A percentile compares a stretch with the other conserved stretches of the same genome.
These are phyloP conservation scores for Arabis alpina DNA, from an alignment of 345 rosid genomes.

Conservation along the genomic window DNA sequence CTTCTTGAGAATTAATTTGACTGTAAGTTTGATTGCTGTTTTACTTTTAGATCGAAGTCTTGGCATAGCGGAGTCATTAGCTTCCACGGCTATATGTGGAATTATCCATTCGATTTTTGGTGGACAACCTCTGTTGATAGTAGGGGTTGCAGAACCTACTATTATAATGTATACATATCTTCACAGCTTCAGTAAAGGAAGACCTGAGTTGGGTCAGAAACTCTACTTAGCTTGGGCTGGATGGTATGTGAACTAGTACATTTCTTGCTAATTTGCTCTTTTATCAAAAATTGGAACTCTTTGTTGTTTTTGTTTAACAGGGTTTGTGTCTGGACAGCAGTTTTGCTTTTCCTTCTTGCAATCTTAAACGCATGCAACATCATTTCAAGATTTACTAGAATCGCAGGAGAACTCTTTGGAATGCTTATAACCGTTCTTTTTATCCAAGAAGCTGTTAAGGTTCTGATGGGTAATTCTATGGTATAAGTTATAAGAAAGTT, in stretches of 20 bases:
- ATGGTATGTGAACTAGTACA: slow-evolving; percentile 50
- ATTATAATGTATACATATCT: slow-evolving; percentile 77
- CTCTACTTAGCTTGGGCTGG: slow-evolving; percentile 88
- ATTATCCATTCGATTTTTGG: slow-evolving; percentile 65
- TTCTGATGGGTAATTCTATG: slow-evolving; percentile 32
- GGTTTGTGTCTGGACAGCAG: slow-evolving; percentile 90
- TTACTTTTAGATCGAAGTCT: slow-evolving; percentile 56
- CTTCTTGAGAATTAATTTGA: neutral
- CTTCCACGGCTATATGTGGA: slow-evolving; percentile 68
- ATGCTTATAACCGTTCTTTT: slow-evolving; percentile 78
- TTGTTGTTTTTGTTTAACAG: slow-evolving; percentile 45
- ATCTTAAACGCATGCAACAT: slow-evolving; percentile 62
- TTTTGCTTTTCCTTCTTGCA: slow-evolving; percentile 70
- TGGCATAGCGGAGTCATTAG: slow-evolving; percentile 62
- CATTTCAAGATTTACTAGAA: slow-evolving; percentile 76
- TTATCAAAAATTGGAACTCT: neutral
- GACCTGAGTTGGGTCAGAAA: slow-evolving; percentile 61
- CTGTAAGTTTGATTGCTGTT: neutral
- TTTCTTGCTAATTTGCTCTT: slow-evolving; percentile 23
- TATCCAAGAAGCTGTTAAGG: slow-evolving; percentile 86
- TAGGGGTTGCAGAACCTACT: slow-evolving; percentile 92
- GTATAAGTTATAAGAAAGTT: slow-evolving; percentile 2
- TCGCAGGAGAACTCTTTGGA: slow-evolving; percentile 92
- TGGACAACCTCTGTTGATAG: slow-evolving; percentile 79
- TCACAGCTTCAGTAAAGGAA: slow-evolving; percentile 69